A percentile compares a stretch with the other conserved stretches of the same genome.
Conservation (phyloP, 2,329 filamentous ascomycete genomes). For the Cladophialophora exuberans region DNA sequence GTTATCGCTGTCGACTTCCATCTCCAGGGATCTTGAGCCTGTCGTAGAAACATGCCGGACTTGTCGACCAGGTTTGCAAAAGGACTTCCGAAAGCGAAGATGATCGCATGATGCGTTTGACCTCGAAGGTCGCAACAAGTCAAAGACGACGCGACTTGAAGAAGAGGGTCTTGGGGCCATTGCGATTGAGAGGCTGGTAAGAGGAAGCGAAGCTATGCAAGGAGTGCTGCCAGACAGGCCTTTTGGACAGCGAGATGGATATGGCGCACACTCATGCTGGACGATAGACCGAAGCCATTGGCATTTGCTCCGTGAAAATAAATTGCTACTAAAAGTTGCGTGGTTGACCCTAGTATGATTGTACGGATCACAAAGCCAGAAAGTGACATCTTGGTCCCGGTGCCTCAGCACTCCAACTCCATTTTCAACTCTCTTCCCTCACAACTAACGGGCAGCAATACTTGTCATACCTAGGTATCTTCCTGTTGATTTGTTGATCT, state of each 20-base stretch:
- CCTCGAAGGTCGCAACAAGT: conserved; percentile 22
- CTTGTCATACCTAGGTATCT: too few relatives aligned
- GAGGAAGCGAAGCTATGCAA: too few relatives aligned
- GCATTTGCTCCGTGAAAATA: neutral
- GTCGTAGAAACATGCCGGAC: conserved; percentile 29
- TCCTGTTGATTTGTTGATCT: too few relatives aligned
- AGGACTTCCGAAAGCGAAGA: conserved; percentile 15
- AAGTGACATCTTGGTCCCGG: too few relatives aligned
- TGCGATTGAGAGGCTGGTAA: too few relatives aligned
- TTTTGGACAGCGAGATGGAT: too few relatives aligned
- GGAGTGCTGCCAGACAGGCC: too few relatives aligned
- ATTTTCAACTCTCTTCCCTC: too few relatives aligned
- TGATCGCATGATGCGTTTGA: conserved; percentile 25
- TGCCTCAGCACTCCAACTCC: too few relatives aligned
- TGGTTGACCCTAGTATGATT: neutral
- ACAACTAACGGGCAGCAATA: too few relatives aligned
- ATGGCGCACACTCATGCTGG: too few relatives aligned
- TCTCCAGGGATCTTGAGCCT: conserved; percentile 23
- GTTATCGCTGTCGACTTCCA: conserved; percentile 23
- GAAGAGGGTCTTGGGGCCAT: conserved; percentile 19
- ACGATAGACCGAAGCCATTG: neutral
- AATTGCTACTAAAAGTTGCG: neutral
- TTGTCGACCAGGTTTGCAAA: conserved; percentile 19
- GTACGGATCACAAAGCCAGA: too few relatives aligned
- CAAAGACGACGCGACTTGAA: conserved; percentile 22